phyloP scores from a whole-genome alignment of 495 filamentous ascomycete genomes.

The Aspergillus cristatus region DNA sequence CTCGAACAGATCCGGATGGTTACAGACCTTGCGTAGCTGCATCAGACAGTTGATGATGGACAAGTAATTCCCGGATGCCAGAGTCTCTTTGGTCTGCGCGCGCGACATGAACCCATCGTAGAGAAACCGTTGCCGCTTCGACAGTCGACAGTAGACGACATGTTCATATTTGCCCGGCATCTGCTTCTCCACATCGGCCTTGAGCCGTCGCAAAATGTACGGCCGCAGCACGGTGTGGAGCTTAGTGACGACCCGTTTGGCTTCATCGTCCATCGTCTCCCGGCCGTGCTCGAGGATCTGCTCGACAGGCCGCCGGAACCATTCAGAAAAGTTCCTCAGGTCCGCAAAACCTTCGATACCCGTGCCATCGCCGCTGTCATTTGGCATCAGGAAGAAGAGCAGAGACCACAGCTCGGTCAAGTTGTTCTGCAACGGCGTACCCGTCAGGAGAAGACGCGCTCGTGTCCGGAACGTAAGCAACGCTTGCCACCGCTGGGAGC shows the following conservation, averaged over 20 bases:
- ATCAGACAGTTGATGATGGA: constrained; percentile 98
- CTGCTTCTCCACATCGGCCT: constrained; percentile 98
- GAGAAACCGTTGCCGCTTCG: constrained; percentile 86
- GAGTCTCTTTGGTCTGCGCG: constrained; percentile 75
- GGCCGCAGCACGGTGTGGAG: constrained; percentile 89
- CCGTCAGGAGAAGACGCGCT: constrained; percentile 80
- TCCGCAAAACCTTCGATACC: constrained; percentile 84
- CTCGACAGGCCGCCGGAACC: constrained; percentile 86
- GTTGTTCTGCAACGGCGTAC: constrained; percentile 95
- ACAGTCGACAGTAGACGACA: constrained; percentile 88
- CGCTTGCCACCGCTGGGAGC: constrained; percentile 92
- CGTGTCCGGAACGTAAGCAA: constrained; percentile 84
- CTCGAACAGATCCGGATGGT: constrained; percentile 96
- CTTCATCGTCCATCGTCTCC: constrained; percentile 87
- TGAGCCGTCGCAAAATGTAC: constrained; percentile 83
- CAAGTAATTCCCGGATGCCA: constrained; percentile 92
- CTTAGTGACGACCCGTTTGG: constrained; percentile 77
- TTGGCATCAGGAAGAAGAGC: constrained; percentile 90
- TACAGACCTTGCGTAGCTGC: constrained; percentile 97
- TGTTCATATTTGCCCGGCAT: constrained; percentile 98
- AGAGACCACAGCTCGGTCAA: constrained; percentile 95
- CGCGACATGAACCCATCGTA: constrained; percentile 98
- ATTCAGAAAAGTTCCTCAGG: constrained; percentile 82
- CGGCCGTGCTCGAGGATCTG: constrained; percentile 93
- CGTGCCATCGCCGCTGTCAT: constrained; percentile 52